Percentiles rank a stretch among this genome's conserved stretches.
Evolutionary conservation across 2,329 filamentous ascomycete species (phyloP).

Genomic region (Pseudogymnoascus sp.): DNA sequence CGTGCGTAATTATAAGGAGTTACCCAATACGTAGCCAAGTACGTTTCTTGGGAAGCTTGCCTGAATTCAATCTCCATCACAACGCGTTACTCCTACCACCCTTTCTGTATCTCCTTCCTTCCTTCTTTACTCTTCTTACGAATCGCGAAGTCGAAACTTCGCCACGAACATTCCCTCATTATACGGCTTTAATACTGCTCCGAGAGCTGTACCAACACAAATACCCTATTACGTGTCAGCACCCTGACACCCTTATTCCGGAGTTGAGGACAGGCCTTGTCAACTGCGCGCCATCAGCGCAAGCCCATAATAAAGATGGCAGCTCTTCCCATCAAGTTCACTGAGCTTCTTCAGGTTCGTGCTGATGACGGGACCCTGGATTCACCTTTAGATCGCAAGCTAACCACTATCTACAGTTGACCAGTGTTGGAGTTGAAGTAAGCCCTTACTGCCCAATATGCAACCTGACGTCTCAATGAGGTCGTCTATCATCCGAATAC

Average conservation of each 20-base stretch:
- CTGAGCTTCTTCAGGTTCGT: constrained; percentile 83
- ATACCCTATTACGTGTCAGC: constrained; percentile 10
- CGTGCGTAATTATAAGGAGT: not conserved
- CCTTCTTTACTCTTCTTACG: constrained; percentile 8
- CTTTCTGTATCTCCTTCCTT: constrained; percentile 6
- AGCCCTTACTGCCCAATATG: constrained; percentile 24
- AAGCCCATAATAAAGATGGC: constrained; percentile 23
- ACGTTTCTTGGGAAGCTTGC: constrained; percentile 6
- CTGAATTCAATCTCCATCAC: constrained; percentile 8
- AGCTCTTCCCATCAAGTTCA: constrained; percentile 84
- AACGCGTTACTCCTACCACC: constrained; percentile 1
- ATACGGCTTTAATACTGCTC: constrained; percentile 5
- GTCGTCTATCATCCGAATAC: constrained; percentile 13
- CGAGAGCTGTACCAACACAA: constrained; percentile 6
- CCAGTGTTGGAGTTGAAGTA: constrained; percentile 47
- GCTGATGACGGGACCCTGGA: constrained; percentile 44
- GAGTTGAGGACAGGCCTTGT: constrained; percentile 4
- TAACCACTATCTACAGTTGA: constrained; percentile 37
- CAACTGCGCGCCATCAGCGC: constrained; percentile 14
- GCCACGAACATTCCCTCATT: constrained; percentile 4
- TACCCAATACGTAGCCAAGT: constrained; percentile 9
- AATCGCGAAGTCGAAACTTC: not conserved
- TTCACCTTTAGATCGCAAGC: constrained; percentile 15
- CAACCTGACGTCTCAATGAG: constrained; percentile 3
- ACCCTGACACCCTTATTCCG: constrained; percentile 9